phyloP scores from a whole-genome alignment of 2,329 filamentous ascomycete genomes.

The Teratosphaeria viscida region DNA sequence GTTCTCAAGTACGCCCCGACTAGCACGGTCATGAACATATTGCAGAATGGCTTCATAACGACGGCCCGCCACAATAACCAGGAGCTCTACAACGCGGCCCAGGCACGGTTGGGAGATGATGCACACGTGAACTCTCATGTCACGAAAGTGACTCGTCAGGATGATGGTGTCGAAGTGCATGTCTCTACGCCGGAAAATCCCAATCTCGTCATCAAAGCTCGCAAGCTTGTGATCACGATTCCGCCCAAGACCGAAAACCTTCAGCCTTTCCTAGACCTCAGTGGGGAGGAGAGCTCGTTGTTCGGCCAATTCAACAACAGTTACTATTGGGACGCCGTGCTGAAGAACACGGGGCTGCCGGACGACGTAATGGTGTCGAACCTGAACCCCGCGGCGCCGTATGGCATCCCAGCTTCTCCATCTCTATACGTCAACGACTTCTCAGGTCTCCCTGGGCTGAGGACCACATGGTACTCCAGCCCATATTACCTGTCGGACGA shows the following conservation, averaged over 20 bases:
- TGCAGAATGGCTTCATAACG: slow-evolving; percentile 10
- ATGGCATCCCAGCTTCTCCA: slow-evolving; percentile 12
- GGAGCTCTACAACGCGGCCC: slow-evolving; percentile 15
- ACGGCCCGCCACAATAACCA: slow-evolving; percentile 13
- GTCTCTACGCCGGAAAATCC: slow-evolving; percentile 22
- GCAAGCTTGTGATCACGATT: slow-evolving; percentile 34
- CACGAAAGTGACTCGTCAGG: slow-evolving; percentile 10
- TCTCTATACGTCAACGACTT: slow-evolving; percentile 5
- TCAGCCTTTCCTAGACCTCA: slow-evolving; percentile 26
- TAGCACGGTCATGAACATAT: slow-evolving; percentile 3
- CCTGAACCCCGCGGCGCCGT: slow-evolving; percentile 5
- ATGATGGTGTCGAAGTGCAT: slow-evolving; percentile 16
- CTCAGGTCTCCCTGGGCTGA: slow-evolving; percentile 4
- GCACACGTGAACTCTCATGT: slow-evolving; percentile 21
- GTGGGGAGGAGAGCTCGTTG: neutral
- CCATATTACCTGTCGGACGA: slow-evolving; percentile 5
- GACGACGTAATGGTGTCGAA: slow-evolving; percentile 11
- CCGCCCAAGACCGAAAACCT: slow-evolving; percentile 31
- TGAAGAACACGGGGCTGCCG: slow-evolving; percentile 12
- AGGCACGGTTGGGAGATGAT: slow-evolving; percentile 14
- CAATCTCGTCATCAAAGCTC: slow-evolving; percentile 26
- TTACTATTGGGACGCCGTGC: slow-evolving; percentile 14
- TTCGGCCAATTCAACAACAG: slow-evolving; percentile 6
- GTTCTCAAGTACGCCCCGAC: slow-evolving; percentile 30
- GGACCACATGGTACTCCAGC: slow-evolving; percentile 8